Base-by-base conservation (phyloP, 2,329 filamentous ascomycete genomes). In the Colletotrichum spaethianum region DNA sequence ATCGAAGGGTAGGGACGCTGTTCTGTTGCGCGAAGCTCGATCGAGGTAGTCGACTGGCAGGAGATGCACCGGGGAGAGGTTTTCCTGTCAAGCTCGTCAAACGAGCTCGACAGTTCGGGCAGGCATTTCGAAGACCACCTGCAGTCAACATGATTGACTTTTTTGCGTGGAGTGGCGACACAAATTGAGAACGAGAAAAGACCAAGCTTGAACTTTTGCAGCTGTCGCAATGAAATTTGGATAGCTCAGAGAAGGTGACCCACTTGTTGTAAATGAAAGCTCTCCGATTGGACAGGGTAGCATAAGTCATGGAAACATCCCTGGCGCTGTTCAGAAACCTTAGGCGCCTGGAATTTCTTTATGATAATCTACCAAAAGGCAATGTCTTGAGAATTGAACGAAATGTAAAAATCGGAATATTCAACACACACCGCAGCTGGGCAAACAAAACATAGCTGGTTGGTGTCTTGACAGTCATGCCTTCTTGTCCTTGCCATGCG, bases 61-160 rank as follows among this genome's bases (percentile, higher is more conserved):
- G 9, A 8, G 56, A 33, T 36, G 71, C 38, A 1, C 12, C 38
- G 23, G 48, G 14, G 3, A 52, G n/a, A 20, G 18, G 38, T 2
- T 40, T 42, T 0, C 36, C 50, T 23, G 71, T 42, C 28, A 64
- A 71, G 42, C 52, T 55, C 50, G 50, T 26, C 23, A 72, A 20
- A 2, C 63, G 71, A 46, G 73, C 67, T 28, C 71, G 52, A 46
- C 71, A 74, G 64, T 57, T 65, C 1, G 71, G 73, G 8, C 73
- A 73, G 18, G 63, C 67, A 20, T 68, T 73, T 28, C 65, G 59
- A 5, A 74, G 61, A 38, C 73, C 66, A 28, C 72, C 64, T 28
- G 72, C 72, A 38, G 70, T 66, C 48, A 73, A 63, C 70, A 73
- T 73, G 46, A 60, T 65, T 66, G 56, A 36, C 7, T 28, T 12